Evolutionary conservation across 768 basidiomycete species (phyloP).

Genomic region (Lentinula sp.): DNA sequence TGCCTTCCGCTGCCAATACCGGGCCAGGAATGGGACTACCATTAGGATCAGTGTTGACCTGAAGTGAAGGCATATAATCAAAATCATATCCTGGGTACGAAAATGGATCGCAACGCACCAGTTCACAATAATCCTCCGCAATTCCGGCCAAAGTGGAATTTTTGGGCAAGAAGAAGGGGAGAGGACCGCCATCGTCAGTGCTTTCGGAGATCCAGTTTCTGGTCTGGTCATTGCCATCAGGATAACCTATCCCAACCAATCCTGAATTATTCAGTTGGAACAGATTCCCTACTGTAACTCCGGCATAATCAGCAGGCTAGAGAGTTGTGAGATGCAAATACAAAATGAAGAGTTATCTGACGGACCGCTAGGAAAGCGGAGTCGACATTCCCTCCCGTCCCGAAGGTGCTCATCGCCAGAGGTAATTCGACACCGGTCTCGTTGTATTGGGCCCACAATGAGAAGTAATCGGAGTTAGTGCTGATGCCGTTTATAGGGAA

Average conservation of each 20-base stretch:
- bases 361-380: neutral
- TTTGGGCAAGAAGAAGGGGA: neutral
- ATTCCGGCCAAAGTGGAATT: neutral
- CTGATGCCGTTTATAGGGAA: neutral
- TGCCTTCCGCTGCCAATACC: neutral
- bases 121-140: neutral
- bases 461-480: neutral
- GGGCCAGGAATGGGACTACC: neutral
- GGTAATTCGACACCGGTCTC: neutral
- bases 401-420: slow-evolving; percentile 4
- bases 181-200: neutral
- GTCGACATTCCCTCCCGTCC: neutral
- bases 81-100: neutral
- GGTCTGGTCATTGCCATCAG: neutral
- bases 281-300: neutral
- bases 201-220: neutral
- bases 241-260: neutral
- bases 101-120: neutral
- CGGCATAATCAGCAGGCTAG: neutral
- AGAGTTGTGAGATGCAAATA: neutral
- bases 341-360: too few relatives aligned
- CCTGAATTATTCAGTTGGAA: slow-evolving; percentile 1
- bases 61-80: neutral
- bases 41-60: neutral
- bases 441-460: neutral